These are phyloP conservation scores for Candida germanica DNA, from an alignment of 805 yeast genomes.

Conservation along the genomic window DNA sequence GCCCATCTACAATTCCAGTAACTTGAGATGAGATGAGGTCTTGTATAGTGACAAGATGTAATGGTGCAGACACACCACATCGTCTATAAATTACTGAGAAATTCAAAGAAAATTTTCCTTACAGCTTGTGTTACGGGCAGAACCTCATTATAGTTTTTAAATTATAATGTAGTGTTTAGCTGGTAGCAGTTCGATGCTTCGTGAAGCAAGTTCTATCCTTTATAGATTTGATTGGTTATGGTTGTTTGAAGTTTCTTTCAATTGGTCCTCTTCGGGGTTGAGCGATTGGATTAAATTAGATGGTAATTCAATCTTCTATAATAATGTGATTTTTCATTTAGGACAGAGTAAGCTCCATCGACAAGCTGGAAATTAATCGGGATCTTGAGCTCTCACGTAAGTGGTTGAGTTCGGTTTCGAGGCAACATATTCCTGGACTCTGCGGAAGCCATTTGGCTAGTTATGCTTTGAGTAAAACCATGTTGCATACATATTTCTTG, in stretches of 20 bases:
- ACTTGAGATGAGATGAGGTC: too few species aligned
- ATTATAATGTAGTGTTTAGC: slow-evolving; percentile 34
- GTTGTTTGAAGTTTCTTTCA: background rate
- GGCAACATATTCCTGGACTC: slow-evolving; percentile 99
- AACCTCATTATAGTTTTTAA: slow-evolving; percentile 31
- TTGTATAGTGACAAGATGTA: too few species aligned
- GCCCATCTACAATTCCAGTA: too few species aligned
- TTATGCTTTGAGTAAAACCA: slow-evolving; percentile 99
- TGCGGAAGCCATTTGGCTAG: slow-evolving; percentile 87
- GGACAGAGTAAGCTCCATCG: slow-evolving; percentile 94
- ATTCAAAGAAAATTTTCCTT: too few species aligned
- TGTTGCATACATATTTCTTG: slow-evolving; percentile 79
- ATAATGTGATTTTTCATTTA: slow-evolving; percentile 25
- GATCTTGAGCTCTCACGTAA: slow-evolving; percentile 56
- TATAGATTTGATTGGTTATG: slow-evolving; percentile 1
- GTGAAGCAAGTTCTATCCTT: slow-evolving; percentile 53
- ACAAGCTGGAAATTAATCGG: slow-evolving; percentile 83
- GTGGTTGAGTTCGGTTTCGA: slow-evolving; percentile 62
- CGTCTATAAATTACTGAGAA: too few species aligned
- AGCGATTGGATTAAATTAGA: slow-evolving; percentile 37
- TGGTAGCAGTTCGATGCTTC: slow-evolving; percentile 66
- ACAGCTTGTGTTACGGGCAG: slow-evolving; percentile 44
- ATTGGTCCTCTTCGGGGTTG: slow-evolving; percentile 50
- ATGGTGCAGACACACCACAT: too few species aligned
- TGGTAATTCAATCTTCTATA: slow-evolving; percentile 1